These are phyloP conservation scores for Podaxis sp. DNA, from an alignment of 768 basidiomycete species.

Conservation along the genomic window DNA sequence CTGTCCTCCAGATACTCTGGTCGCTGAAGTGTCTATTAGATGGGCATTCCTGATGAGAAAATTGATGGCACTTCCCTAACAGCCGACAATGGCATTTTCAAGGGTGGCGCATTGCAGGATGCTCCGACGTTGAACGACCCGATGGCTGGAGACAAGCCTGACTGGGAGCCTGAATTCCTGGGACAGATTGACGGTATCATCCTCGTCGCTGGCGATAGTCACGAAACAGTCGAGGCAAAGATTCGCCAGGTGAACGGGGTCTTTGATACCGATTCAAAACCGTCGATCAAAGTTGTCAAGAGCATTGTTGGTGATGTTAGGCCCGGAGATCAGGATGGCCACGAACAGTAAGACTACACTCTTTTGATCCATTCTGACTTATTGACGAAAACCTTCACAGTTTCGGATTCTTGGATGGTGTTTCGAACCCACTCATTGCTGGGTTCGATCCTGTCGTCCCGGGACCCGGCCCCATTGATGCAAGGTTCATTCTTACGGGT, in stretches of 20 bases:
- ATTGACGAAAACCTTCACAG: constrained; percentile 21
- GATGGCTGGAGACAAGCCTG: constrained; percentile 30
- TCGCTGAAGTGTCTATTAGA: neutral
- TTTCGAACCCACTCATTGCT: constrained; percentile 48
- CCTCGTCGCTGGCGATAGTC: constrained; percentile 47
- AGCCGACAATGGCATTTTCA: constrained; percentile 29
- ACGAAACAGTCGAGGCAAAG: constrained; percentile 35
- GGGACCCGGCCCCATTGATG: constrained; percentile 36
- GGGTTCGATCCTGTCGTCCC: constrained; percentile 39
- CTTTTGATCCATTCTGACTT: neutral
- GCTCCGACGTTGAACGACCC: constrained; percentile 40
- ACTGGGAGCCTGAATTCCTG: constrained; percentile 51
- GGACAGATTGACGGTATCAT: constrained; percentile 49
- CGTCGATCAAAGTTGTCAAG: constrained; percentile 40
- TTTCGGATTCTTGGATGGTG: constrained; percentile 54
- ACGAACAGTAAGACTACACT: constrained; percentile 41
- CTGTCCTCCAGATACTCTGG: neutral
- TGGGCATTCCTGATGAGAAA: constrained; percentile 31
- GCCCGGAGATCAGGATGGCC: constrained; percentile 40
- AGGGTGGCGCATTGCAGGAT: constrained; percentile 39
- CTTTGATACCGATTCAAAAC: constrained; percentile 31
- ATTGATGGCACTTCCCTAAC: constrained; percentile 38
- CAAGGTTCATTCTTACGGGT: constrained; percentile 47
- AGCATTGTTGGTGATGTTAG: constrained; percentile 40
- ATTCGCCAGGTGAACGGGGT: constrained; percentile 31